phyloP scores from a whole-genome alignment of 208 protist genomes.

The Kentomonas sorsogonicus region DNA sequence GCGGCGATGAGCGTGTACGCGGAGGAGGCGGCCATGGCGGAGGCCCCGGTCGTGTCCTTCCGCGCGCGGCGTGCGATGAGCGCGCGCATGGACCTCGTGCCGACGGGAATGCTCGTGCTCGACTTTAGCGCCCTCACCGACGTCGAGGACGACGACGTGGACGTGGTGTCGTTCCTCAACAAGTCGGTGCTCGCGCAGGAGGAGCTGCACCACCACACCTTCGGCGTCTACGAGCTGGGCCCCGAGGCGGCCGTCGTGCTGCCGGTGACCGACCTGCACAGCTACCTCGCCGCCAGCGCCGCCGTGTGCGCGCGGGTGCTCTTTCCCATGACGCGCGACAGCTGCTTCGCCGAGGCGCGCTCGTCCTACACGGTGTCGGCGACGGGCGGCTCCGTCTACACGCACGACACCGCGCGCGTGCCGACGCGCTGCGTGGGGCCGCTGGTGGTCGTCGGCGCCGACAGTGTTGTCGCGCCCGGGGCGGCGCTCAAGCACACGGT shows the following conservation, averaged over 20 bases:
- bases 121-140: conserved; percentile 58
- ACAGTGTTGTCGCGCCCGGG: conserved; percentile 41
- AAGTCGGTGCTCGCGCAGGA: conserved; percentile 47
- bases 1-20: conserved; percentile 56
- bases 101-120: conserved; percentile 73
- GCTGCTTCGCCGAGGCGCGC: conserved; percentile 65
- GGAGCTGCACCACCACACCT: conserved; percentile 73
- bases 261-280: conserved; percentile 45
- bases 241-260: conserved; percentile 37
- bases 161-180: conserved; percentile 64
- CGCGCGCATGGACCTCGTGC: conserved; percentile 69
- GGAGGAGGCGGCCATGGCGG: conserved; percentile 25
- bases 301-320: conserved; percentile 70
- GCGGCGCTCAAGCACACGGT: conserved; percentile 52
- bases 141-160: conserved; percentile 61
- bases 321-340: conserved; percentile 79
- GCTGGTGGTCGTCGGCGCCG: conserved; percentile 64
- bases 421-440: conserved; percentile 19
- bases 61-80: conserved; percentile 31
- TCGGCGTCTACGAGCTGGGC: conserved; percentile 57
- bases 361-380: conserved; percentile 65
- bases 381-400: conserved; percentile 64
- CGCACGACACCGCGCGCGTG: conserved; percentile 44
- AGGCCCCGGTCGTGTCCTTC: conserved; percentile 49
- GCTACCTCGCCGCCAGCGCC: conserved; percentile 76